Percentiles rank a stretch among this genome's conserved stretches.
These are phyloP conservation scores for Verticillium alfalfae DNA, from an alignment of 2,329 filamentous ascomycete species.

Conservation along the genomic window DNA sequence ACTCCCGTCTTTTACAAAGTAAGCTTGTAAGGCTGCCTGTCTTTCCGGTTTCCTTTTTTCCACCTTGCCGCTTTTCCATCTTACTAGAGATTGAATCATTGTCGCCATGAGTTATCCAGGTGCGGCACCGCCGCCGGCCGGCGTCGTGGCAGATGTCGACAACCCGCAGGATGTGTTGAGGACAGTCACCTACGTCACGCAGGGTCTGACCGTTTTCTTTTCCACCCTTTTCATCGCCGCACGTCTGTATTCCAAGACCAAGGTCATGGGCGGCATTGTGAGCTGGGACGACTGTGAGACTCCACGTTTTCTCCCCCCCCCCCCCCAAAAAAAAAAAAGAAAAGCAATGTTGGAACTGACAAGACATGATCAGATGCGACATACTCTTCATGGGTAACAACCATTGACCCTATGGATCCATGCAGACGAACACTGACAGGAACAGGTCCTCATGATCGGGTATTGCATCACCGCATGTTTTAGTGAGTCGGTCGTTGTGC, in stretches of 20 bases:
- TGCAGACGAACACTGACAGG: neutral
- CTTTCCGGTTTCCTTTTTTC: neutral
- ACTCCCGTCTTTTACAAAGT: neutral
- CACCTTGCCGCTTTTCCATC: neutral
- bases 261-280: constrained; percentile 9
- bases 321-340: too few relatives aligned
- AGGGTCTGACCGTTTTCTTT: constrained; percentile 18
- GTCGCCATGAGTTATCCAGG: neutral
- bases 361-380: neutral
- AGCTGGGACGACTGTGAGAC: constrained; percentile 20
- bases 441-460: constrained; percentile 19
- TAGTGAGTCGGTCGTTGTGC: constrained; percentile 10
- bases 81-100: neutral
- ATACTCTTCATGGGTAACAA: constrained; percentile 4
- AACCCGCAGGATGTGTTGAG: constrained; percentile 19
- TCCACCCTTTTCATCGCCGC: constrained; percentile 18
- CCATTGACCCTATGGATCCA: neutral
- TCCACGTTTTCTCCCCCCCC: neutral
- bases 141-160: constrained; percentile 16
- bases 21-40: neutral
- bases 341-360: neutral
- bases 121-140: constrained; percentile 16
- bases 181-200: constrained; percentile 19
- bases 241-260: constrained; percentile 18
- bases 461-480: constrained; percentile 18